Evolutionary conservation across 140 eudicot species (phyloP), one percentile per base, ranked within the genome.

Genomic region (Oenanthe javanica): DNA sequence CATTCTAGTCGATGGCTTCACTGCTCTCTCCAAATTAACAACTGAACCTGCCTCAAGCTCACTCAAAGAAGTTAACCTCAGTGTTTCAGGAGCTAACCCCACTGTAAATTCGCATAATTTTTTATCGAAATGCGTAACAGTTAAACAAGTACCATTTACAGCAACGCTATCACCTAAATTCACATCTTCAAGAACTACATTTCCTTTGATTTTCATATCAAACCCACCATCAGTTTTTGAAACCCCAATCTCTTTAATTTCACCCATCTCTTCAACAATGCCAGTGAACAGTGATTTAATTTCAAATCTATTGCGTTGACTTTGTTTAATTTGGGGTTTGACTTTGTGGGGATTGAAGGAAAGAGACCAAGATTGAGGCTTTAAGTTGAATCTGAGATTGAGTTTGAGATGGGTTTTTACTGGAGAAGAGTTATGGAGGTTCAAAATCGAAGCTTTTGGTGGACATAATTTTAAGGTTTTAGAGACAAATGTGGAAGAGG

Each of bases 101-200:
- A 90, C 91, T 0, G 81, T 83, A 76, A 90, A 92, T 61, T 89
- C 96, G 18, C 81, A 74, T 15, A 40, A 55, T 2, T 74, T 13
- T 14, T 67, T 73, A 72, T 90, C 90, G 67, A 92, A 92, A 72
- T 86, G 84, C 1, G 96, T 87, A 15, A 92, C 97, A 0, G 97
- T 92, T 52, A 92, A 76, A 83, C 97, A 92, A 6, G 96, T 92
- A 0, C 97, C 97, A 52, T 92, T 92, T n/a, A 92, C 96, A 2
- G 97, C 84, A 50, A 92, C 90, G 83, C 97, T 92, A 82, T 92
- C 97, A 27, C 97, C 97, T 23, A 92, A 87, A 43, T 89, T 76
- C 3, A 82, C 84, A 51, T 78, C 89, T 73, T 81, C 81, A 19
- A 86, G 76, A 27, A 86, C 84, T 1, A 82, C 81, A 18, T 80